Percentiles rank a stretch among this genome's conserved stretches.
Conservation (phyloP, 2,329 filamentous ascomycete species). For the Ceratocystis cacaofunesta region DNA sequence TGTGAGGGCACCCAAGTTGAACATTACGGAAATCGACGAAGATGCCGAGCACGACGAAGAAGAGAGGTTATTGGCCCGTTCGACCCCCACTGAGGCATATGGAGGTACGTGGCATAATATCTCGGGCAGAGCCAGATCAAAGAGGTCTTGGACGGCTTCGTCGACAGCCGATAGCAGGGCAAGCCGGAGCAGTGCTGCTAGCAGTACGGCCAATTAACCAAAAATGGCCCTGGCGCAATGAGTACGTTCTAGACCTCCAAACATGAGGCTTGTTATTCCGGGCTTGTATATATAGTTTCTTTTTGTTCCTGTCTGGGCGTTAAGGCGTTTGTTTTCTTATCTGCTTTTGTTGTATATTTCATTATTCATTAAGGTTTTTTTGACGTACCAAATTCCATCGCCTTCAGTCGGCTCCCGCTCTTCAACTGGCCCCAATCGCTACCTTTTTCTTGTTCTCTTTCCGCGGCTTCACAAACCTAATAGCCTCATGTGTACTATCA, state of each 20-base stretch:
- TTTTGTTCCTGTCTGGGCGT: neutral
- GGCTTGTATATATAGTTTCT: neutral
- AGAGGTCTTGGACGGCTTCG: neutral
- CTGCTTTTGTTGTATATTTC: conserved; percentile 1
- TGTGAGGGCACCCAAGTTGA: conserved; percentile 64
- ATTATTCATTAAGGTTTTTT: neutral
- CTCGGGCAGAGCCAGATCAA: conserved; percentile 7
- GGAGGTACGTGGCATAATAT: conserved; percentile 13
- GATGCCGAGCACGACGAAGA: conserved; percentile 88
- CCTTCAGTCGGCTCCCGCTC: conserved; percentile 16
- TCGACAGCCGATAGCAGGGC: neutral
- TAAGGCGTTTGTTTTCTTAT: neutral
- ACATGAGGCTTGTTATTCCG: neutral
- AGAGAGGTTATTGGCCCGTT: conserved; percentile 81
- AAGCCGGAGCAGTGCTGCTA: neutral
- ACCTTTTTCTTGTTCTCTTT: conserved; percentile 24
- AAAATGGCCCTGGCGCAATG: neutral
- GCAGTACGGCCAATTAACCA: neutral
- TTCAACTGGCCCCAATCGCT: conserved; percentile 25
- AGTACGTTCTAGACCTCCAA: neutral
- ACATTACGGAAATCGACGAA: conserved; percentile 66
- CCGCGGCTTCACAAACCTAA: conserved; percentile 36
- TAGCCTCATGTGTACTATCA: conserved; percentile 53
- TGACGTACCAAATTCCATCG: neutral
- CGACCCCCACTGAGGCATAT: conserved; percentile 44